Percentiles rank a stretch among this genome's conserved stretches.
Evolutionary conservation across 177 flowering plant genomes (phyloP).

Genomic region (Vitis hybrid): DNA sequence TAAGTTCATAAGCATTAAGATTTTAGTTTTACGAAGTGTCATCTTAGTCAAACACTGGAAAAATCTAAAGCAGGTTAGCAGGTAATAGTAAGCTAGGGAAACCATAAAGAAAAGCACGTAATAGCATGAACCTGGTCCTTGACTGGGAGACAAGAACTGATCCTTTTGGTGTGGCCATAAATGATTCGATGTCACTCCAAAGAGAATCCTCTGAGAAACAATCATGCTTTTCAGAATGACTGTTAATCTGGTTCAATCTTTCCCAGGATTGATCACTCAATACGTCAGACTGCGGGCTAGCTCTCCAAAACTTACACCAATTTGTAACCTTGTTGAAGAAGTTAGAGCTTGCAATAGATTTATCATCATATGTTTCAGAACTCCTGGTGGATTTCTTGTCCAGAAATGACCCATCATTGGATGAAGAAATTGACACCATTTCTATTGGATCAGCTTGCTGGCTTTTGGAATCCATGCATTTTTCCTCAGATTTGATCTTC

Average conservation of each 20-base stretch:
- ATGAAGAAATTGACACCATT: conserved; percentile 19
- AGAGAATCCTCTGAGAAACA: conserved; percentile 42
- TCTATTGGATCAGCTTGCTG: conserved; percentile 6
- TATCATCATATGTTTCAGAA: conserved; percentile 19
- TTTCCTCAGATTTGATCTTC: conserved; percentile 12
- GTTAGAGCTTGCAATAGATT: conserved; percentile 20
- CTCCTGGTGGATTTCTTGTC: conserved; percentile 11
- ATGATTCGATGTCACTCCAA: conserved; percentile 67
- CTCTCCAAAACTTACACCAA: conserved; percentile 37
- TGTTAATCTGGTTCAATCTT: conserved; percentile 11
- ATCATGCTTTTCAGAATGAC: conserved; percentile 24
- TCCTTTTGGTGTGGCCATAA: conserved; percentile 48
- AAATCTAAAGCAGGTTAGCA: not conserved
- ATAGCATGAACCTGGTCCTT: conserved; percentile 58
- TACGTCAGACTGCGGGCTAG: conserved; percentile 16
- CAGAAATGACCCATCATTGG: conserved; percentile 14
- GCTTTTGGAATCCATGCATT: conserved; percentile 11
- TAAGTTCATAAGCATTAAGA: no score
- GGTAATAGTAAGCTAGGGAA: not conserved
- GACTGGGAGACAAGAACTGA: conserved; percentile 40
- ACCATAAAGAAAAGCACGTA: not conserved
- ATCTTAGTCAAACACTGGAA: not conserved
- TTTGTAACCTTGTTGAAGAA: conserved; percentile 25
- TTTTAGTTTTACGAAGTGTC: no score
- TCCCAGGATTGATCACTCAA: conserved; percentile 14